These are phyloP conservation scores for Lipomyces spencermartinsiae DNA, from an alignment of 805 yeast species.

Conservation along the genomic window DNA sequence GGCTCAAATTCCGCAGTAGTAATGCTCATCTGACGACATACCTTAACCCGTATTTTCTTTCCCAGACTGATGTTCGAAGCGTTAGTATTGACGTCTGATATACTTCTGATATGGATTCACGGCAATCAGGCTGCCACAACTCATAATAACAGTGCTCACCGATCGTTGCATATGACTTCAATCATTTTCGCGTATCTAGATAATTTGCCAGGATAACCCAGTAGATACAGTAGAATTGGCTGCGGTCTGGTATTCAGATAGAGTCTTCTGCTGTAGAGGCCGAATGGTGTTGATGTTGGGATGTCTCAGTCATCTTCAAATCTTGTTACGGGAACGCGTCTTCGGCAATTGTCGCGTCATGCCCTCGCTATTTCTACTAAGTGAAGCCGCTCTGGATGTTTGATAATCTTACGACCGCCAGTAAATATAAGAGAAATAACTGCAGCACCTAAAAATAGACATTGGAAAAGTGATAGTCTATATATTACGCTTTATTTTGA, in stretches of 20 bases:
- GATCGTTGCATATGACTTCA: slow-evolving; percentile 73
- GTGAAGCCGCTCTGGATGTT: too few relatives aligned
- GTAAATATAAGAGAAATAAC: too few relatives aligned
- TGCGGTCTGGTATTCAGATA: neutral
- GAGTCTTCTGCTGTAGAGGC: neutral
- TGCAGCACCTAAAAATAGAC: too few relatives aligned
- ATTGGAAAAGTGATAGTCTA: too few relatives aligned
- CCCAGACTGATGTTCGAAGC: slow-evolving; percentile 63
- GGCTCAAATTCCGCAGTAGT: neutral
- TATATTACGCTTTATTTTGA: neutral
- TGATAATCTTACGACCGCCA: too few relatives aligned
- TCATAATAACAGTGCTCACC: slow-evolving; percentile 48
- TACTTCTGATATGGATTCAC: neutral
- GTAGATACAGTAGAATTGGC: neutral
- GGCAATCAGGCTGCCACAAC: neutral
- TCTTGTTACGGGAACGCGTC: too few relatives aligned
- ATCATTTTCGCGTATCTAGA: slow-evolving; percentile 55
- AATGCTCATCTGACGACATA: slow-evolving; percentile 21
- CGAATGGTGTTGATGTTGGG: neutral
- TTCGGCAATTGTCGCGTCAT: too few relatives aligned
- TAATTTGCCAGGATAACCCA: neutral
- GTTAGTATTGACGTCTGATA: neutral
- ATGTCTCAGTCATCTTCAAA: too few relatives aligned
- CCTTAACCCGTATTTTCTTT: slow-evolving; percentile 81
- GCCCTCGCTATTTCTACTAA: too few relatives aligned